Base-by-base conservation (phyloP, 2,329 filamentous ascomycete species). In the Colletotrichum simmondsii region DNA sequence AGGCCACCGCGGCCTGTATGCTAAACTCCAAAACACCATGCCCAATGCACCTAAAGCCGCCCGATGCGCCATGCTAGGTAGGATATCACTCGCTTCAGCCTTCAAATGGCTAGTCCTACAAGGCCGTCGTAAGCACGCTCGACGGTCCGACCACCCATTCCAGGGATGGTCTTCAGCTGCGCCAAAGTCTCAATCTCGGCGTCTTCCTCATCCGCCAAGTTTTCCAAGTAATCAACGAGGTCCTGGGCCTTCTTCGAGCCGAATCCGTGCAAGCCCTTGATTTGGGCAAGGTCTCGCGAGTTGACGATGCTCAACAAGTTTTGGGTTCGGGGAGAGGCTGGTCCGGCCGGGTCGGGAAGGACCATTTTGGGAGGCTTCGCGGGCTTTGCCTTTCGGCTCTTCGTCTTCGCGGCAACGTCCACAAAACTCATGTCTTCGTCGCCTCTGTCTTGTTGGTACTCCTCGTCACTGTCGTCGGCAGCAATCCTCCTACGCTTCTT, bases 291-390 rank as follows among this genome's bases (percentile, higher is more conserved):
- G 73, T 95, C 91, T 61, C 92, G 88, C 24, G 92, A 94, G 84
- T 95, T 95, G 82, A 95, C 89, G 77, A 95, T 92, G 59, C 89
- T 85, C 2, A 95, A 86, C 2, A 95, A 83, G 72, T 89, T 88
- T 74, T 86, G 86, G 7, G 92, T 92, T 4, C 90, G 87, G 1
- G 91, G 91, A 1, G 90, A 82, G 53, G 72, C 78, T 59, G 75
- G 83, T 8, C 82, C 83, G 14, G 86, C 85, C 16, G 86, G 83
- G 52, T 88, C 87, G 0, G 78, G 74, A 28, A 82, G 69, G 32
- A 78, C 61, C 37, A 74, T 73, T 73, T 75, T 76, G 56, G 71
- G 57, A 73, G 76, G 64, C 75, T 80, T 82, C 4, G 68, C 60
- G 53, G 77, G 74, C 72, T 79, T 85, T 14, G 79, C 75, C 62